Conservation (phyloP, 805 yeast species). For the Zygosaccharomyces bisporus region DNA sequence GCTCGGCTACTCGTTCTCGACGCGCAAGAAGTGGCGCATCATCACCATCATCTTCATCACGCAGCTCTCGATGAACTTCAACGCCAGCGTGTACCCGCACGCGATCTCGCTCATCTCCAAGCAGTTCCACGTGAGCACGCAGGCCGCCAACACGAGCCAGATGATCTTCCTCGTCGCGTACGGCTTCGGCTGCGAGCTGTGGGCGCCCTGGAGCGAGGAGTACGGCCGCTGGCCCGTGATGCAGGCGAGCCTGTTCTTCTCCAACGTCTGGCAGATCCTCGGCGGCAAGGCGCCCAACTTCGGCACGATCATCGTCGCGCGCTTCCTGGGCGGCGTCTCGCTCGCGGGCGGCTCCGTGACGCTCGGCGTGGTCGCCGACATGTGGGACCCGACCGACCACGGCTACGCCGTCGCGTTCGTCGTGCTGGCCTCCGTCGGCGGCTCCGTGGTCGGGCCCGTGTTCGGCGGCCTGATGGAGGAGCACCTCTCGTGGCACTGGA, state of each 20-base stretch:
- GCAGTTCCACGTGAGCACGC: slow-evolving; percentile 7
- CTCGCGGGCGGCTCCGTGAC: slow-evolving; percentile 13
- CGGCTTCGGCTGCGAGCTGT: slow-evolving; percentile 12
- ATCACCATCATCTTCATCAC: slow-evolving; percentile 7
- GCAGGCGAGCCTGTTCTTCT: slow-evolving; percentile 10
- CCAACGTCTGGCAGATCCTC: slow-evolving; percentile 10
- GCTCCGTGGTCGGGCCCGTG: slow-evolving; percentile 11
- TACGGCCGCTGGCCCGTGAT: slow-evolving; percentile 10
- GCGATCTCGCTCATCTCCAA: slow-evolving; percentile 8
- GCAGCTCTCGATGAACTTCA: slow-evolving; percentile 11
- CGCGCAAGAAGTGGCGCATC: slow-evolving; percentile 8
- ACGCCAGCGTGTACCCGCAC: slow-evolving; percentile 11
- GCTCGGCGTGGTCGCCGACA: slow-evolving; percentile 9
- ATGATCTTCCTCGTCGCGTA: slow-evolving; percentile 12
- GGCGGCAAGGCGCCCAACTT: slow-evolving; percentile 12
- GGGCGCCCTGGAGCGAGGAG: slow-evolving; percentile 13
- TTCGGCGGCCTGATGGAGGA: slow-evolving; percentile 12
- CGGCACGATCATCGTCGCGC: slow-evolving; percentile 10
- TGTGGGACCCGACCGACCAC: slow-evolving; percentile 11
- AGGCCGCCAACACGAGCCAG: slow-evolving; percentile 9
- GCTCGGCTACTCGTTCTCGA: slow-evolving; percentile 9
- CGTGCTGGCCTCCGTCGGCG: slow-evolving; percentile 8
- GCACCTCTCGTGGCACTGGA: slow-evolving; percentile 12
- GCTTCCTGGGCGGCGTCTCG: slow-evolving; percentile 9
- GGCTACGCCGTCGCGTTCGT: slow-evolving; percentile 11